Evolutionary conservation across 306 rosid genomes (phyloP), one percentile per base, ranked within the genome.

Genomic region (Abrus pulchellus): DNA sequence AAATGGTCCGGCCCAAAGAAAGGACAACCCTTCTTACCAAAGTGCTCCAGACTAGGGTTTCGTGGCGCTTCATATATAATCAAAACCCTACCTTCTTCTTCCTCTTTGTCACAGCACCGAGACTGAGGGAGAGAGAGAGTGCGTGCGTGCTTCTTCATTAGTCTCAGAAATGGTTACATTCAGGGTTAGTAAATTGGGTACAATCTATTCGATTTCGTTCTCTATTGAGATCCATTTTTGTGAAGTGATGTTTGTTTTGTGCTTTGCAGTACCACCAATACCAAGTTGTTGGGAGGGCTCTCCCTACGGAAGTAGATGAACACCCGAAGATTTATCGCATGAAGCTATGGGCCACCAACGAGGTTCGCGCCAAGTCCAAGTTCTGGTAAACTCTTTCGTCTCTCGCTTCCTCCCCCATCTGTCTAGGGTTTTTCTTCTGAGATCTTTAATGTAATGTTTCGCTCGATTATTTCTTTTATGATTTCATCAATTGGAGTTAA

Each of bases 281-380:
- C 82, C 98, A 94, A 83, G 98, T 94, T 0, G 98, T 94, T 34
- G 98, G 98, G 14, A 89, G 98, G 82, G 97, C 92, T 80, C 91
- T 94, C 55, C 98, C 98, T 2, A 80, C 97, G 6, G 97, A 90
- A 34, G 1, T 92, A 0, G 98, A 92, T 83, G 80, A 88, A 59
- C 94, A 89, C 55, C 98, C 98, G 0, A 94, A 91, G 90, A 94
- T 94, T 56, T 94, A 92, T 81, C 91, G 98, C 14, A 94, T 94
- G 98, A 94, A 94, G 85, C 94, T 94, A 10, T 94, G 98, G 98
- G 97, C 97, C 7, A 94, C 98, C 68, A 94, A 94, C 36, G 98
- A 92, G 81, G 98, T 94, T 84, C 97, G 98, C 71, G 98, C 98
- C 67, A 94, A 94, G 86, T 94, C 98, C 32, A 94, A 94, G 83